Conservation (phyloP, 2,329 filamentous ascomycete genomes). For the Ophiostoma ulmi region DNA sequence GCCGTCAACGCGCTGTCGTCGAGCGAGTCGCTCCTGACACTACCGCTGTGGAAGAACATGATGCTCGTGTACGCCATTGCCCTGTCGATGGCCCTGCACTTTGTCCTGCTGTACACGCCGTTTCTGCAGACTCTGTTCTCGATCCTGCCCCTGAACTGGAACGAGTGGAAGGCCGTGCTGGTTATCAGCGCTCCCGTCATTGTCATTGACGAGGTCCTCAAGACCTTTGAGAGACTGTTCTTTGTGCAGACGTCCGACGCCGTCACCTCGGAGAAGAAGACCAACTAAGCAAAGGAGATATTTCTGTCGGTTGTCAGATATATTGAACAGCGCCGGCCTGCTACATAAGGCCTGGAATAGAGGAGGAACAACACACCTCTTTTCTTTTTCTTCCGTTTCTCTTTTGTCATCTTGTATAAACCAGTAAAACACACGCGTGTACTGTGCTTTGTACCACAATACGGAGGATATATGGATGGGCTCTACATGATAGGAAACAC, state of each 20-base stretch:
- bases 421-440: conserved; percentile 4
- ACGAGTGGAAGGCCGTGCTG: conserved; percentile 89
- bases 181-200: conserved; percentile 87
- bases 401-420: conserved; percentile 14
- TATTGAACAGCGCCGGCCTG: conserved; percentile 3
- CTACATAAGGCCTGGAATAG: neutral
- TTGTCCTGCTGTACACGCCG: conserved; percentile 86
- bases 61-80: conserved; percentile 93
- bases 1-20: conserved; percentile 97
- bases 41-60: conserved; percentile 98
- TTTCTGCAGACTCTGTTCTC: conserved; percentile 84
- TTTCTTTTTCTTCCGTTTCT: neutral
- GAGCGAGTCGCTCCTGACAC: conserved; percentile 85
- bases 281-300: conserved; percentile 38
- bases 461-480: conserved; percentile 9
- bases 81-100: conserved; percentile 91
- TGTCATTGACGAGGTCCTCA: conserved; percentile 77
- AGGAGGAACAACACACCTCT: neutral
- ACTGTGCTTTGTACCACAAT: conserved; percentile 6
- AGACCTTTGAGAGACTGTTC: conserved; percentile 65
- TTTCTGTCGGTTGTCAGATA: neutral
- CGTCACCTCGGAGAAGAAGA: conserved; percentile 48
- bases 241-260: conserved; percentile 49
- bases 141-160: conserved; percentile 78
- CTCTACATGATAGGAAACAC: conserved; percentile 20